A percentile compares a stretch with the other conserved stretches of the same genome.
Conservation (phyloP, 495 filamentous ascomycete species). For the Penicillium daleae region DNA sequence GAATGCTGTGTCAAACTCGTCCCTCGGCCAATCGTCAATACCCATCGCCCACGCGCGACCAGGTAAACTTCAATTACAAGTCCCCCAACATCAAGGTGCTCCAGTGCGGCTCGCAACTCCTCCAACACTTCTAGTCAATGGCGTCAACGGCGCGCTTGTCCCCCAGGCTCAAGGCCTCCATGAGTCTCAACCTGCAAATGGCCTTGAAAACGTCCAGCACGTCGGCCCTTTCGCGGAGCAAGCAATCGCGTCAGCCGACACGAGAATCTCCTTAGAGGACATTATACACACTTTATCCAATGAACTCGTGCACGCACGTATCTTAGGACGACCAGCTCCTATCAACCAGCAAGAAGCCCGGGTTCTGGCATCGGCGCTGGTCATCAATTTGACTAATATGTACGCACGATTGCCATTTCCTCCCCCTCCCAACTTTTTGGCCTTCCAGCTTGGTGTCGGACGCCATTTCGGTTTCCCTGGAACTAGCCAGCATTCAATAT, state of each 20-base stretch:
- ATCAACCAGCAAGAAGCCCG: slow-evolving; percentile 39
- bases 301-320: slow-evolving; percentile 37
- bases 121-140: slow-evolving; percentile 70
- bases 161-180: slow-evolving; percentile 3
- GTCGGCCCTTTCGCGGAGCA: slow-evolving; percentile 15
- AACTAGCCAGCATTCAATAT: slow-evolving; percentile 26
- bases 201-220: not conserved
- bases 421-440: slow-evolving; percentile 29
- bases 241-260: slow-evolving; percentile 6
- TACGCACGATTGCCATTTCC: slow-evolving; percentile 35
- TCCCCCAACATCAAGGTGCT: slow-evolving; percentile 73
- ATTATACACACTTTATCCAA: slow-evolving; percentile 39
- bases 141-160: slow-evolving; percentile 44
- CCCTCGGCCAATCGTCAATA: slow-evolving; percentile 37
- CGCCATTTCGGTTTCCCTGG: slow-evolving; percentile 41
- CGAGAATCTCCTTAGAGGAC: slow-evolving; percentile 39
- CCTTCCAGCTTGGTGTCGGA: slow-evolving; percentile 45
- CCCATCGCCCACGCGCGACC: slow-evolving; percentile 35
- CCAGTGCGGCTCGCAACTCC: slow-evolving; percentile 80
- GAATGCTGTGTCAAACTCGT: slow-evolving; percentile 22
- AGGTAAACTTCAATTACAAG: slow-evolving; percentile 74
- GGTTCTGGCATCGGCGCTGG: slow-evolving; percentile 37
- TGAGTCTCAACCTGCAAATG: not conserved
- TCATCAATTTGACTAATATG: slow-evolving; percentile 34
- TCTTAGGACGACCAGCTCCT: slow-evolving; percentile 33